A percentile compares a stretch with the other conserved stretches of the same genome.
Conservation (phyloP, 495 filamentous ascomycete genomes). For the Tuber brumale region DNA sequence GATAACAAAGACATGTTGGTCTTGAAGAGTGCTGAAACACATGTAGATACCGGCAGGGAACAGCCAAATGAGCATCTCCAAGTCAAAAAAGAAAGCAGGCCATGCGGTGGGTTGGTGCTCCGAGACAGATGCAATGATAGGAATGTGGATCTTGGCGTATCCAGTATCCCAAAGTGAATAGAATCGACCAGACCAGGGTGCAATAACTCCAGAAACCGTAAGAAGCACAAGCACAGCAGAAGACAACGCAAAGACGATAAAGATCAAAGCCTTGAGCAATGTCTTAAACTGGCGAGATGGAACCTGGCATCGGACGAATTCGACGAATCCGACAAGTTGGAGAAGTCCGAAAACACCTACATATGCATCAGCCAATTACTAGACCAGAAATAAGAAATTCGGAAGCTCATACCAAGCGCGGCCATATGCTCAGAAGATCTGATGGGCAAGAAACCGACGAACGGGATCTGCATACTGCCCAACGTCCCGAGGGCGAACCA, state of each 20-base stretch:
- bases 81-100: slow-evolving; percentile 99
- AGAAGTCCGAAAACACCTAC: slow-evolving; percentile 90
- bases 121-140: slow-evolving; percentile 97
- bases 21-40: slow-evolving; percentile 86
- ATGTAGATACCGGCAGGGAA: slow-evolving; percentile 98
- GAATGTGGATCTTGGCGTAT: slow-evolving; percentile 99
- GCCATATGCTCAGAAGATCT: slow-evolving; percentile 99
- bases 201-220: slow-evolving; percentile 81
- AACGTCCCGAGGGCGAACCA: slow-evolving; percentile 97
- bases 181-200: slow-evolving; percentile 97
- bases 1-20: slow-evolving; percentile 97
- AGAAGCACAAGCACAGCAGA: slow-evolving; percentile 71
- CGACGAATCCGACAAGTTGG: slow-evolving; percentile 88
- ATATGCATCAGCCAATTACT: slow-evolving; percentile 1
- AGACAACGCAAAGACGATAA: slow-evolving; percentile 63
- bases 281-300: slow-evolving; percentile 91
- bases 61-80: slow-evolving; percentile 97
- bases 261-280: slow-evolving; percentile 67
- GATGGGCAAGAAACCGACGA: slow-evolving; percentile 94
- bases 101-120: slow-evolving; percentile 99
- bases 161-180: slow-evolving; percentile 99
- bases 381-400: not conserved
- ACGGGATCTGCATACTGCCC: slow-evolving; percentile 99
- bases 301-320: slow-evolving; percentile 78
- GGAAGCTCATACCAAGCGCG: slow-evolving; percentile 63